Evolutionary conservation across 1,139 yeast genomes (phyloP).

Genomic region (Debaryomyces sp.): DNA sequence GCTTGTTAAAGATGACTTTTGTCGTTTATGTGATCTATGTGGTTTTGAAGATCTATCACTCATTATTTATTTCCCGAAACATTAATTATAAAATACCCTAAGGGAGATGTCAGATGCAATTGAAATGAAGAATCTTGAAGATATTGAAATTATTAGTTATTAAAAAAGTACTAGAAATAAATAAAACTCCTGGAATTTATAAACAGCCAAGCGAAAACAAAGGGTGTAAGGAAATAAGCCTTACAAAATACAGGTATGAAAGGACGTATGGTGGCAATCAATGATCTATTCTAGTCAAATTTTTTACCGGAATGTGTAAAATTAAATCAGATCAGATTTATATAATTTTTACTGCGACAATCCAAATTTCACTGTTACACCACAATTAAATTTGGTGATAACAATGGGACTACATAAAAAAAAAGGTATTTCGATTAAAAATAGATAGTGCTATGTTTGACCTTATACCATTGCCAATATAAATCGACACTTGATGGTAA

Average conservation of each 20-base stretch:
- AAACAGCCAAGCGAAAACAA: background rate
- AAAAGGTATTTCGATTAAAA: background rate
- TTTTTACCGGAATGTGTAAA: constrained; percentile 3
- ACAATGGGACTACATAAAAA: background rate
- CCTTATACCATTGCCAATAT: background rate
- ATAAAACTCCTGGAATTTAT: background rate
- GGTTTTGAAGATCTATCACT: constrained; percentile 19
- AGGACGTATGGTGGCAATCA: background rate
- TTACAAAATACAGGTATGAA: background rate
- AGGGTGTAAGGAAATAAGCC: background rate
- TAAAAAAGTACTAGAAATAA: background rate
- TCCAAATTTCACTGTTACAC: background rate
- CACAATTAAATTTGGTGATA: background rate
- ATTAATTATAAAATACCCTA: background rate
- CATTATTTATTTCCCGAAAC: constrained; percentile 11
- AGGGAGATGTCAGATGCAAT: constrained; percentile 3
- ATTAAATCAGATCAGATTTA: constrained; percentile 3
- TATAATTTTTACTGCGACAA: constrained; percentile 4
- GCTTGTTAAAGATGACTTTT: constrained; percentile 44
- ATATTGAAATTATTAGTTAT: background rate
- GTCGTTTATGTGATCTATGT: constrained; percentile 42
- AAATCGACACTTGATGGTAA: background rate
- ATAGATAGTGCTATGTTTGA: background rate
- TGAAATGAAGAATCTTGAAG: background rate
- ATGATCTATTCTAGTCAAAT: background rate